Conservation (phyloP, 2,329 filamentous ascomycete species). For the Cercospora zeae-maydis region DNA sequence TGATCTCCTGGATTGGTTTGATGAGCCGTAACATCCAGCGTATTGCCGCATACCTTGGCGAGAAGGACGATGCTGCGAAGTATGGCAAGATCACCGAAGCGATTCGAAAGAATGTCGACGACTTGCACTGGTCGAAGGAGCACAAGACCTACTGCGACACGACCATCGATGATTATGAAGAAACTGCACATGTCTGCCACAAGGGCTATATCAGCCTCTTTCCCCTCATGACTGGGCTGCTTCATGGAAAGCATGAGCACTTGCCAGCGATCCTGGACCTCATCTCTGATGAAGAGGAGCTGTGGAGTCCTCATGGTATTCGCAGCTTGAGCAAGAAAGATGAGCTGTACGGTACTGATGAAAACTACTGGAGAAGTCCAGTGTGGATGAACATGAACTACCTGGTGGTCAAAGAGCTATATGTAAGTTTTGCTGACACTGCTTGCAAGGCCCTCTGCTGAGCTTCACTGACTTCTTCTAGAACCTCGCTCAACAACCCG, state of each 20-base stretch:
- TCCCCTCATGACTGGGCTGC: conserved; percentile 80
- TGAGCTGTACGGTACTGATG: conserved; percentile 78
- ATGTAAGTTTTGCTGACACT: conserved; percentile 53
- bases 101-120: conserved; percentile 81
- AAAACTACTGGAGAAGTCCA: conserved; percentile 96
- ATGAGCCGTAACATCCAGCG: conserved; percentile 83
- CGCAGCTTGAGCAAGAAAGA: conserved; percentile 82
- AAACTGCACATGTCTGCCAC: conserved; percentile 84
- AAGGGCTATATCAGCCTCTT: conserved; percentile 94
- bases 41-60: conserved; percentile 71
- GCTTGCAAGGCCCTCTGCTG: conserved; percentile 2
- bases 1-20: conserved; percentile 96
- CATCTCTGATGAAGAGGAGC: conserved; percentile 72
- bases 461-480: conserved; percentile 32
- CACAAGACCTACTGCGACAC: conserved; percentile 87
- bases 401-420: conserved; percentile 71
- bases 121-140: conserved; percentile 85
- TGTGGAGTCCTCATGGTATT: conserved; percentile 90
- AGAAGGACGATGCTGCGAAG: conserved; percentile 70
- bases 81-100: conserved; percentile 69
- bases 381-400: conserved; percentile 98
- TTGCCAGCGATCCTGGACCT: conserved; percentile 73
- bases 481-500: conserved; percentile 61
- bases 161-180: conserved; percentile 92
- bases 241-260: conserved; percentile 69